Evolutionary conservation across 805 yeast genomes (phyloP), one percentile per base, ranked within the genome.

Genomic region (Candida caryicola): DNA sequence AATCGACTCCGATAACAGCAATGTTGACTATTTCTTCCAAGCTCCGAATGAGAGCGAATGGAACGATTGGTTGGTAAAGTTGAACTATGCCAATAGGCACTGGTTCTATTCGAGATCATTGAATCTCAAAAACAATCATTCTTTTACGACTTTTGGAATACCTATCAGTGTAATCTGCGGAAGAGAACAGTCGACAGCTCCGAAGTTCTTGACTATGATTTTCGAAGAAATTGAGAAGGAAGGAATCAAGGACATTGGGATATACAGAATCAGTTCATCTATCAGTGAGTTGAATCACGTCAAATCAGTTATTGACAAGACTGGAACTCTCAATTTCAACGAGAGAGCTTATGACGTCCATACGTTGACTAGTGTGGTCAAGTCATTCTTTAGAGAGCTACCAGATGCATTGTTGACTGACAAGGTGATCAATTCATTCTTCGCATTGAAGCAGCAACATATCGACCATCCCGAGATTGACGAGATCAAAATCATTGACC

Each of bases 231-330:
- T 91, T 46, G 98, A 91, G 59, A 62, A 70, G n/a, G 77, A 90
- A 37, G 96, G 98, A 0, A 58, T 91, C 19, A 89, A 87, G 48
- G 97, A 90, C 55, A 85, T 87, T 37, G 98, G 98, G 13, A 69
- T 91, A 10, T 91, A 91, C 59, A 78, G 98, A 57, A 77, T 76
- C 45, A 73, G 79, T 53, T 73, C 81, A 0, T 74, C 81, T 0
- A 46, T 76, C 18, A 64, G 71, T 41, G 76, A 73, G 26, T 62
- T 77, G 45, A 63, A 54, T 33, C 61, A 62, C 31, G 60, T 74
- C 39, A 73, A 66, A 45, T 53, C 61, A 1, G 64, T 62, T 36
- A 73, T 77, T 39, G 78, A 77, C 49, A 58, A 56, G 38, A 41
- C 55, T 4, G 82, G 82, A 3, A 64, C 64, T 32, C 59, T 75